A percentile compares a stretch with the other conserved stretches of the same genome.
Conservation (phyloP, 192 early-diverging fungal species). For the Podila clonocystis region DNA sequence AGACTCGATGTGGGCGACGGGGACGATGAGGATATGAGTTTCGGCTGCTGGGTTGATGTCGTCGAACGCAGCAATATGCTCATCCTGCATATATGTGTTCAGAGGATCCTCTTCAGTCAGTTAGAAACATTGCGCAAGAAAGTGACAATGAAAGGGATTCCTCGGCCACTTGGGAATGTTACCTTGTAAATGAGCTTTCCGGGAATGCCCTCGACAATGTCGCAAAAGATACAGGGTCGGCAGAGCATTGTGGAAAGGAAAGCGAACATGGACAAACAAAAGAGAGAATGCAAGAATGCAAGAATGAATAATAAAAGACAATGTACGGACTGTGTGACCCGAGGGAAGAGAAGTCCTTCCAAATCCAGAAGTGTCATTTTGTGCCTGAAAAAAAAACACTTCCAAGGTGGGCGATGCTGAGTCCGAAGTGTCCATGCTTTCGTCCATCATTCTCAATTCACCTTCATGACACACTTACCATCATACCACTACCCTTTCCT, state of each 20-base stretch:
- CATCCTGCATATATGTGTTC: slow-evolving; percentile 17
- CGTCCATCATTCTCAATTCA: too few relatives aligned
- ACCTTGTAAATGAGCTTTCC: slow-evolving; percentile 43
- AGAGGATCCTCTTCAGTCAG: background rate
- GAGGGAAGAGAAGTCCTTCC: background rate
- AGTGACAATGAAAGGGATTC: background rate
- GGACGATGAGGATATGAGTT: slow-evolving; percentile 51
- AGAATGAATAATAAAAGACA: too few relatives aligned
- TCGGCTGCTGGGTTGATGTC: slow-evolving; percentile 52
- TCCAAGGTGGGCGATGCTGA: too few relatives aligned
- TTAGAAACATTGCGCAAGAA: background rate
- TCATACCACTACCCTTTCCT: slow-evolving; percentile 21
- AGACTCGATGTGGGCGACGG: slow-evolving; percentile 40
- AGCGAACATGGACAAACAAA: background rate
- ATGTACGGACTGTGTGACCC: background rate
- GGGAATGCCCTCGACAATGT: slow-evolving; percentile 25
- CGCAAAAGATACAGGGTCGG: slow-evolving; percentile 50
- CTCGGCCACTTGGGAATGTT: background rate
- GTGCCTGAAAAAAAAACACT: too few relatives aligned
- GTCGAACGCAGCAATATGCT: slow-evolving; percentile 45
- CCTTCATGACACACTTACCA: too few relatives aligned
- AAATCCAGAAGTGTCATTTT: too few relatives aligned
- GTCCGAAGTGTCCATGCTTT: too few relatives aligned
- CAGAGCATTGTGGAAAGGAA: slow-evolving; percentile 19
- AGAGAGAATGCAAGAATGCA: background rate